Conservation (phyloP, 805 yeast genomes). For the Vanderwaltozyma yarrowii region DNA sequence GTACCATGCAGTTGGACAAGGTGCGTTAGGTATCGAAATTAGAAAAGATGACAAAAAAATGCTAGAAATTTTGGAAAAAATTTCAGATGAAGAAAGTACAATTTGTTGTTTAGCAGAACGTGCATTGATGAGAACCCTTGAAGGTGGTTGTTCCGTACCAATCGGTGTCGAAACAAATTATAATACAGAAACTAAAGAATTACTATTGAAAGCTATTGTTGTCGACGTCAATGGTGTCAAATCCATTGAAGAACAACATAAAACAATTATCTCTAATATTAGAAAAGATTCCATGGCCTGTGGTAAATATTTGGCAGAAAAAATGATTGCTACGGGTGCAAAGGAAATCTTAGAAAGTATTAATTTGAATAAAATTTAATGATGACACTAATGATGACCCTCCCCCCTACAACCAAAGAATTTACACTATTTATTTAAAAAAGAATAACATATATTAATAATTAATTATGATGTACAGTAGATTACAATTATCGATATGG, state of each 20-base stretch:
- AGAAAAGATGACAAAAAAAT: slow-evolving; percentile 55
- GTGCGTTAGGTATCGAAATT: slow-evolving; percentile 90
- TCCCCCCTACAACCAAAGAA: too few relatives aligned
- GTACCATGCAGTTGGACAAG: slow-evolving; percentile 98
- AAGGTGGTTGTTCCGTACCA: slow-evolving; percentile 98
- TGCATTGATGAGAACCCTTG: slow-evolving; percentile 72
- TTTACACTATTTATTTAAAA: too few relatives aligned
- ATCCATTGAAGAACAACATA: slow-evolving; percentile 46
- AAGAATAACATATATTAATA: too few relatives aligned
- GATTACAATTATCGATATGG: too few relatives aligned
- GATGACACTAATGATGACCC: slow-evolving; percentile 7
- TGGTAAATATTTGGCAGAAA: slow-evolving; percentile 61
- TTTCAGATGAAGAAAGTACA: slow-evolving; percentile 58
- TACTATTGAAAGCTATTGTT: slow-evolving; percentile 60
- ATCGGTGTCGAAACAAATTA: slow-evolving; percentile 73
- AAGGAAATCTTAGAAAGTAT: slow-evolving; percentile 71
- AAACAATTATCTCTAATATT: slow-evolving; percentile 29
- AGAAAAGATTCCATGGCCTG: slow-evolving; percentile 53
- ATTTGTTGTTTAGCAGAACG: slow-evolving; percentile 83
- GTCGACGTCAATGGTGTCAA: slow-evolving; percentile 75
- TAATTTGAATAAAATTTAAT: slow-evolving; percentile 52
- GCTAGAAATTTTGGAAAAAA: slow-evolving; percentile 46
- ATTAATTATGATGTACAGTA: too few relatives aligned
- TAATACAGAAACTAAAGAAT: slow-evolving; percentile 34
- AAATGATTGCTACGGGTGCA: slow-evolving; percentile 68